Base-by-base conservation (phyloP, 345 rosid genomes). In the Pistacia atlantica region DNA sequence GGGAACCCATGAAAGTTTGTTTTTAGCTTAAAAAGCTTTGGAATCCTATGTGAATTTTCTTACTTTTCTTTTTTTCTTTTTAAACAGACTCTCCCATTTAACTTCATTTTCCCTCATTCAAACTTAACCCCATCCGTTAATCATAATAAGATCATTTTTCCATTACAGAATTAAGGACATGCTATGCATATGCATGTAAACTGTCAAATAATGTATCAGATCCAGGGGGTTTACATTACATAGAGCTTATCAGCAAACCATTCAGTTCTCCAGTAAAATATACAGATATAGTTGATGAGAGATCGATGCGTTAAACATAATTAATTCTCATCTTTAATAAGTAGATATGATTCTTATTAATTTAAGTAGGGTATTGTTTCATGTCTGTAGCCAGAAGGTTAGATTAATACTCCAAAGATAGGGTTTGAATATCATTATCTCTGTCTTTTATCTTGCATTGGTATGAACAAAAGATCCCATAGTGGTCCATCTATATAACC, bases 21-120 rank as follows among this genome's bases (percentile, higher is more conserved):
- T 78, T 52, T 75, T 78, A 37, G 75, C 38, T 60, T 71, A 55
- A 87, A 87, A 78, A 75, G 82, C 78, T 77, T 65, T 65, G 91
- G 91, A 88, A 88, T 88, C 91, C 91, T 75, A 88, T 86, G 91
- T 77, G 75, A 83, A 79, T 81, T 83, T 14, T 42, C 46, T 42
- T 71, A 17, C 3, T 13, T 54, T 13, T 11, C 3, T 38, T 54
- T 18, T 13, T 48, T 16, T 63, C 9, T 49, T 42, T 20, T 59
- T 6, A 56, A 20, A 37, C 37, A 60, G 38, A 14, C 56, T 68
- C 25, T 25, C 25, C 48, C 38, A 42, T 17, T 8, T 2, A 42
- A 73, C 12, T 56, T 73, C 45, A 75, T 81, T 62, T 62, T 42
- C 62, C 72, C 49, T 65, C 49, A 65, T 49, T n/a, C 65, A 73